Evolutionary conservation across 2,329 filamentous ascomycete species (phyloP), one percentile per base, ranked within the genome.

Genomic region (Epichloe uncinata): DNA sequence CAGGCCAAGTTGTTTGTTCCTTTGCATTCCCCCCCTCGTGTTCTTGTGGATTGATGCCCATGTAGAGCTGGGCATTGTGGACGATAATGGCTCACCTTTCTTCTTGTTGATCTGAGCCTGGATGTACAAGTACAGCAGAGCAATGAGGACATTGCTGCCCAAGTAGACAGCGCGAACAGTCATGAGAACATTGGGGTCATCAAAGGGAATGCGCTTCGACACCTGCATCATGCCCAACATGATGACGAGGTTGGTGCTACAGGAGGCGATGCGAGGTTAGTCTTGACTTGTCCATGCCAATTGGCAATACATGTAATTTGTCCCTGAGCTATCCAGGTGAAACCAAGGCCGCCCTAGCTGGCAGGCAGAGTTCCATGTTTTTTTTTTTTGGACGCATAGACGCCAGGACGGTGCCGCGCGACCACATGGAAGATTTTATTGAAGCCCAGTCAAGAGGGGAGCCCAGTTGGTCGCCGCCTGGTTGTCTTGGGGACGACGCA

Each of bases 161-260:
- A 76, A 61, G 63, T 81, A 81, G 54, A 73, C 58, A 44, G 69
- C 74, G 59, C 78, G 78, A 58, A 77, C 73, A 34, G 69, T 60
- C 64, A 77, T 79, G 58, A 81, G 74, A 18, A 78, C 73, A 44
- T 70, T 68, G 42, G 78, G 88, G 64, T 97, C 84, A 33, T 97
- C 91, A 63, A 97, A 95, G 45, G 90, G 88, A 54, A 98, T 82
- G 71, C 84, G 87, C 80, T 97, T 97, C 61, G 89, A 86, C 54
- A 95, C 85, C 78, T 96, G 91, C 88, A 97, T 96, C 85, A 96
- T 94, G 66, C 87, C 86, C 60, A 95, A 81, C 73, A 95, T 90
- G 82, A 95, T 89, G 74, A 87, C 76, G 68, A 95, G 78, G 78
- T 95, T 95, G 69, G 86, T 87, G 63, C 89, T 95, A 69, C 55